phyloP scores from a whole-genome alignment of 805 yeast genomes.

The Barnettozyma californica region DNA sequence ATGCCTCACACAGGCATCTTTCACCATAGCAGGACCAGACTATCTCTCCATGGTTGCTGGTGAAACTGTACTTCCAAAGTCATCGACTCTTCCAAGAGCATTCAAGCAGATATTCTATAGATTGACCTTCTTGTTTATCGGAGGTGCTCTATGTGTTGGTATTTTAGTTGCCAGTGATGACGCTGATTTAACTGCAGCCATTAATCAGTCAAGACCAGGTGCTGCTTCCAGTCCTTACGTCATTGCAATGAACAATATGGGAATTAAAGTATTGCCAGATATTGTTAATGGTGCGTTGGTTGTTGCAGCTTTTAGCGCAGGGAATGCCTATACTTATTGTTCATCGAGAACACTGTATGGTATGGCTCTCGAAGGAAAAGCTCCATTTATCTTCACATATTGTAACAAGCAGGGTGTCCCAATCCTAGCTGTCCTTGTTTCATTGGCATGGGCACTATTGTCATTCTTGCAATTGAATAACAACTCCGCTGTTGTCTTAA shows the following conservation, averaged over 20 bases:
- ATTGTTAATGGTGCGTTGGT: constrained; percentile 75
- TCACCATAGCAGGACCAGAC: constrained; percentile 84
- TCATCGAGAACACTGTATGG: constrained; percentile 67
- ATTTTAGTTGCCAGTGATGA: constrained; percentile 70
- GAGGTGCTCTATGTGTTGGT: constrained; percentile 77
- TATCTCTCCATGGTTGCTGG: constrained; percentile 83
- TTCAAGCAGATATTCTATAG: constrained; percentile 71
- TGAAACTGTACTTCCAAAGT: constrained; percentile 66
- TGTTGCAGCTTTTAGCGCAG: constrained; percentile 76
- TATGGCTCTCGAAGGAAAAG: constrained; percentile 64
- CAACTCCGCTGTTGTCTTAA: constrained; percentile 56
- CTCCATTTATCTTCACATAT: constrained; percentile 59
- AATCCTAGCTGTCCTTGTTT: constrained; percentile 45
- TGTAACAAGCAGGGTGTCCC: constrained; percentile 72
- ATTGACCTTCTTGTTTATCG: constrained; percentile 59
- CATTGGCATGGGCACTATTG: constrained; percentile 55
- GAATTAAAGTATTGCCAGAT: constrained; percentile 63
- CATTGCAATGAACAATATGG: constrained; percentile 70
- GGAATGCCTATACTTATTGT: constrained; percentile 73
- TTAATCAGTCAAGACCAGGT: constrained; percentile 60
- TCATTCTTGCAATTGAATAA: constrained; percentile 60
- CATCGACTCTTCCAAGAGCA: constrained; percentile 65
- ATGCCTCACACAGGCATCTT: constrained; percentile 65
- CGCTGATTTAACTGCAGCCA: constrained; percentile 50
- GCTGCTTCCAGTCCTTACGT: constrained; percentile 81